phyloP scores from a whole-genome alignment of 805 yeast species.

The Candida khao-thaluensis region DNA sequence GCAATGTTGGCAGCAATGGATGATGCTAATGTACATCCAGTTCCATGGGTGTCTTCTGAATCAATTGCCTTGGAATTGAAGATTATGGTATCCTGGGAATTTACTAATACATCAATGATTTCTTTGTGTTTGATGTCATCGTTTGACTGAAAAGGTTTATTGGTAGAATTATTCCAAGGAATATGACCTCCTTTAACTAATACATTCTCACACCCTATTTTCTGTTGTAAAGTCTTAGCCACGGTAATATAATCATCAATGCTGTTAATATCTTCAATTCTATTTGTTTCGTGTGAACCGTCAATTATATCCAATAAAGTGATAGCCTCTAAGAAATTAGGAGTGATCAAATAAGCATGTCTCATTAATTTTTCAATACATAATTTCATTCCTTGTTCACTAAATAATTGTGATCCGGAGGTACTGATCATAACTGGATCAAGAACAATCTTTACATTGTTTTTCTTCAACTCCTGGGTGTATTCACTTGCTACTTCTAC shows the following conservation, averaged over 20 bases:
- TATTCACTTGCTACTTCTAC: conserved; percentile 44
- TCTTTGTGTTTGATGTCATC: conserved; percentile 18
- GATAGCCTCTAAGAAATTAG: conserved; percentile 69
- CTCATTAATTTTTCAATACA: conserved; percentile 48
- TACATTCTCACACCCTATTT: conserved; percentile 48
- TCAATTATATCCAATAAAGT: conserved; percentile 34
- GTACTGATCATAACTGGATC: conserved; percentile 89
- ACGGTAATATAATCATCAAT: conserved; percentile 35
- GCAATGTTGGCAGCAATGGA: conserved; percentile 78
- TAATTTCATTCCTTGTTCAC: conserved; percentile 42
- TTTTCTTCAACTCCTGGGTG: conserved; percentile 28
- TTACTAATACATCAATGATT: conserved; percentile 56
- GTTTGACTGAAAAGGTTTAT: conserved; percentile 15
- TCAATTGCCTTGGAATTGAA: conserved; percentile 47
- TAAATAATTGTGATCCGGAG: conserved; percentile 63
- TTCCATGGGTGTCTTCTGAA: conserved; percentile 73
- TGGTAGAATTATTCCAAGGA: conserved; percentile 35
- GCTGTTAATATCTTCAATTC: conserved; percentile 4
- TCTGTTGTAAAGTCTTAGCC: conserved; percentile 20
- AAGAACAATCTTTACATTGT: conserved; percentile 47
- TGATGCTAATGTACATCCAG: conserved; percentile 86
- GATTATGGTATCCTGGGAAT: conserved; percentile 37
- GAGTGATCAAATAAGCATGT: conserved; percentile 64
- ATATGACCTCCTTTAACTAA: conserved; percentile 82
- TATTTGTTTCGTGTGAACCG: conserved; percentile 11